These are phyloP conservation scores for Oryza punctata DNA, from an alignment of 176 grass and related monocot species.

Conservation along the genomic window DNA sequence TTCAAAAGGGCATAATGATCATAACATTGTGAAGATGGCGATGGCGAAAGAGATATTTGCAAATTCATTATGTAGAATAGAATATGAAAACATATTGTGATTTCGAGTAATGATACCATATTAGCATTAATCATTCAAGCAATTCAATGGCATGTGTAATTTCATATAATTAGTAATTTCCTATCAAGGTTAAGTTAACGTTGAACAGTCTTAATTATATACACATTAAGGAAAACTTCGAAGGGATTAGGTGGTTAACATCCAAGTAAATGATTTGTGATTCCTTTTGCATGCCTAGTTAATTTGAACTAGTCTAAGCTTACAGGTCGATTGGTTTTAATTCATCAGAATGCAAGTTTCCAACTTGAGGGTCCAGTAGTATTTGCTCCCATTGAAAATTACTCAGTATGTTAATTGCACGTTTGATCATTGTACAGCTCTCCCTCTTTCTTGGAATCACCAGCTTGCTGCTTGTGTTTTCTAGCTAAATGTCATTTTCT, in stretches of 20 bases:
- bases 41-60: neutral
- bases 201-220: neutral
- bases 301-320: too few relatives aligned
- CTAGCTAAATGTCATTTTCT: slow-evolving; percentile 37
- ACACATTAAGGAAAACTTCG: slow-evolving; percentile 7
- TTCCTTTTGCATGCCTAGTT: slow-evolving; percentile 23
- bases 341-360: slow-evolving; percentile 16
- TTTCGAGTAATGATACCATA: slow-evolving; percentile 17
- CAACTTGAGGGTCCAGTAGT: slow-evolving; percentile 11
- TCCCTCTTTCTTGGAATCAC: neutral
- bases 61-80: neutral
- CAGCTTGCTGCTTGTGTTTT: slow-evolving; percentile 33
- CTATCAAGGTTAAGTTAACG: slow-evolving; percentile 20
- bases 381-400: slow-evolving; percentile 30
- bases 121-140: neutral
- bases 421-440: neutral
- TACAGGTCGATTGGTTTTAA: neutral
- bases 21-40: neutral
- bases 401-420: slow-evolving; percentile 23
- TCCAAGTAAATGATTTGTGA: slow-evolving; percentile 27
- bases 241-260: slow-evolving; percentile 1
- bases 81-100: neutral
- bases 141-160: slow-evolving; percentile 12
- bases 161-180: neutral
- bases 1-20: neutral